Conservation (phyloP, 768 basidiomycete genomes). For the Clathrus columnatus region DNA sequence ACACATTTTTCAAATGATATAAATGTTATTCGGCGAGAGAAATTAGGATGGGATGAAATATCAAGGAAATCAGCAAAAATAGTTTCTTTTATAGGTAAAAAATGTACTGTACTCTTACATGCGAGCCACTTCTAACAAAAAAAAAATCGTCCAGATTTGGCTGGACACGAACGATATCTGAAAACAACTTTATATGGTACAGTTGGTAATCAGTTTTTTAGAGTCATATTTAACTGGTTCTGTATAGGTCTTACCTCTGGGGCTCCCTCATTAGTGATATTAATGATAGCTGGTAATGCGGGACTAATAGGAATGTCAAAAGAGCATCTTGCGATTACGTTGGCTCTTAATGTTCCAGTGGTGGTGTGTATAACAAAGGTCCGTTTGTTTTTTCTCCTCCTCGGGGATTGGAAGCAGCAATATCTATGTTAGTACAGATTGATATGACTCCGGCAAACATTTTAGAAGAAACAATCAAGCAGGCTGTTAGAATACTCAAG, state of each 20-base stretch:
- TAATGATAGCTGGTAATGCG: slow-evolving; percentile 95
- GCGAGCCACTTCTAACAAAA: background rate
- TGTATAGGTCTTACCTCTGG: slow-evolving; percentile 75
- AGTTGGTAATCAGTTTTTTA: background rate
- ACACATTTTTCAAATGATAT: slow-evolving; percentile 45
- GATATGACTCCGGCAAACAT: slow-evolving; percentile 97
- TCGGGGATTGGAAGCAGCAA: background rate
- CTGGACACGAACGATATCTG: slow-evolving; percentile 89
- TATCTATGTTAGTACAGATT: slow-evolving; percentile 40
- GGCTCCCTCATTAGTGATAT: slow-evolving; percentile 81
- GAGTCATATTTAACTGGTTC: background rate
- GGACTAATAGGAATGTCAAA: slow-evolving; percentile 89
- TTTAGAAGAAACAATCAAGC: slow-evolving; percentile 83
- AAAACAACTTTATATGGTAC: slow-evolving; percentile 77
- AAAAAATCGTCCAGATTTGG: slow-evolving; percentile 64
- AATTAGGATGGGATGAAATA: slow-evolving; percentile 94
- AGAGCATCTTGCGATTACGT: slow-evolving; percentile 91
- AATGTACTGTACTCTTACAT: background rate
- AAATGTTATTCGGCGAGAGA: slow-evolving; percentile 69
- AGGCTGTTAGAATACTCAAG: slow-evolving; percentile 84
- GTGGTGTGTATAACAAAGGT: slow-evolving; percentile 94
- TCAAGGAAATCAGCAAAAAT: slow-evolving; percentile 84
- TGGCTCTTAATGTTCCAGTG: slow-evolving; percentile 89
- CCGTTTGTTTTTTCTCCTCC: slow-evolving; percentile 2
- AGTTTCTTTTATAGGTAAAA: slow-evolving; percentile 79